Conservation (phyloP, 2,329 filamentous ascomycete genomes). For the Sporothrix brasiliensis region DNA sequence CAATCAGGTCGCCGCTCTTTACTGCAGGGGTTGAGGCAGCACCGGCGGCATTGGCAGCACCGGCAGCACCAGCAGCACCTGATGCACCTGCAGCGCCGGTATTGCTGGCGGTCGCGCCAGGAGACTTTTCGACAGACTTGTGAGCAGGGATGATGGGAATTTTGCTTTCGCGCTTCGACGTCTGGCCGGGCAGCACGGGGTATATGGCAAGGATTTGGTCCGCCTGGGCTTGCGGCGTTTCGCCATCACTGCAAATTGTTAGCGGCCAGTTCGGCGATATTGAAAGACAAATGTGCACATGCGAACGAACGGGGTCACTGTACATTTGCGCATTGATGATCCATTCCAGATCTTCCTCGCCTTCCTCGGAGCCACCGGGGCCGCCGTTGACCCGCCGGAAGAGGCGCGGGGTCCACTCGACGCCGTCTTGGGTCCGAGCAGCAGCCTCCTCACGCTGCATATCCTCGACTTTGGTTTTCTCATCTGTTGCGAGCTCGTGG, state of each 20-base stretch:
- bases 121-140: conserved; percentile 30
- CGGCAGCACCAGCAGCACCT: conserved; percentile 34
- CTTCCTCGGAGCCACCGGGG: conserved; percentile 71
- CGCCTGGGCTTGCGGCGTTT: conserved; percentile 68
- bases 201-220: conserved; percentile 86
- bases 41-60: conserved; percentile 33
- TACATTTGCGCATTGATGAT: conserved; percentile 88
- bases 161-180: conserved; percentile 55
- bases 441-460: conserved; percentile 87
- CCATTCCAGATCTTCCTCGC: conserved; percentile 90
- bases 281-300: conserved; percentile 27
- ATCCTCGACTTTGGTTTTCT: conserved; percentile 96
- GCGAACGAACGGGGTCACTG: background rate
- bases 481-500: conserved; percentile 85
- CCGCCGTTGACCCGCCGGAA: conserved; percentile 77
- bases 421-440: conserved; percentile 71
- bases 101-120: background rate
- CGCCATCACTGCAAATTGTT: conserved; percentile 50
- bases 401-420: conserved; percentile 85
- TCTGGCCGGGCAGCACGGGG: conserved; percentile 80
- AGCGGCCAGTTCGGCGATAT: background rate
- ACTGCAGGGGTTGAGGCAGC: conserved; percentile 34
- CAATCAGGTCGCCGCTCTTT: conserved; percentile 54
- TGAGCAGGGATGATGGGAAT: conserved; percentile 55
- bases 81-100: conserved; percentile 34